Conservation (phyloP, 768 basidiomycete species). For the Lentinula sp. region DNA sequence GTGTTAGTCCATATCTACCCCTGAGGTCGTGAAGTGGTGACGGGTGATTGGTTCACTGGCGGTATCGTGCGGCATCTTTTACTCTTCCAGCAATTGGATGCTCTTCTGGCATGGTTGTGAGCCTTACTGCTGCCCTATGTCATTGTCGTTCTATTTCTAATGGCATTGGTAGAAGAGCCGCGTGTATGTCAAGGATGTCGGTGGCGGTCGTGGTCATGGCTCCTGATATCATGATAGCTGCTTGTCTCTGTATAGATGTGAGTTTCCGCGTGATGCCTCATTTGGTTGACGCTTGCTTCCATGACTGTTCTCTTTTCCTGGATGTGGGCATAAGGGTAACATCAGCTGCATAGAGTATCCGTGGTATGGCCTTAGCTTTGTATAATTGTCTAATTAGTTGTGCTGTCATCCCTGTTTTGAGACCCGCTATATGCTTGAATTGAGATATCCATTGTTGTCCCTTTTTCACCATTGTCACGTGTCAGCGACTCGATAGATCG, state of each 20-base stretch:
- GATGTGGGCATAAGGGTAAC: background rate
- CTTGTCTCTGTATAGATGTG: background rate
- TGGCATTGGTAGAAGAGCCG: conserved; percentile 9
- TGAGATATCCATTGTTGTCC: conserved; percentile 8
- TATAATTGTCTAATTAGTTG: background rate
- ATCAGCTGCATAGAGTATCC: background rate
- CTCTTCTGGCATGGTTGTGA: conserved; percentile 5
- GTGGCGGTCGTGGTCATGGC: conserved; percentile 9
- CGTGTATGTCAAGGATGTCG: conserved; percentile 9
- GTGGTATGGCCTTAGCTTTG: background rate
- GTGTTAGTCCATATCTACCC: background rate
- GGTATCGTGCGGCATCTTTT: background rate
- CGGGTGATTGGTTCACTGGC: background rate
- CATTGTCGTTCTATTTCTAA: background rate
- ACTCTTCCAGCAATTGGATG: background rate
- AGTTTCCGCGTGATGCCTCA: background rate
- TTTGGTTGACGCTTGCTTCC: background rate
- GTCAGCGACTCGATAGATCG: background rate
- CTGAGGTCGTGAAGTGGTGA: conserved; percentile 12
- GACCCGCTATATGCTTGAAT: conserved; percentile 6
- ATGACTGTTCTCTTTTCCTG: background rate
- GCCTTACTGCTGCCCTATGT: background rate
- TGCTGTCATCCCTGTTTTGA: background rate
- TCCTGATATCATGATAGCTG: conserved; percentile 4
- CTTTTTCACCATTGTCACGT: conserved; percentile 5